These are phyloP conservation scores for Cladophialophora psammophila DNA, from an alignment of 2,329 filamentous ascomycete species.

Conservation along the genomic window DNA sequence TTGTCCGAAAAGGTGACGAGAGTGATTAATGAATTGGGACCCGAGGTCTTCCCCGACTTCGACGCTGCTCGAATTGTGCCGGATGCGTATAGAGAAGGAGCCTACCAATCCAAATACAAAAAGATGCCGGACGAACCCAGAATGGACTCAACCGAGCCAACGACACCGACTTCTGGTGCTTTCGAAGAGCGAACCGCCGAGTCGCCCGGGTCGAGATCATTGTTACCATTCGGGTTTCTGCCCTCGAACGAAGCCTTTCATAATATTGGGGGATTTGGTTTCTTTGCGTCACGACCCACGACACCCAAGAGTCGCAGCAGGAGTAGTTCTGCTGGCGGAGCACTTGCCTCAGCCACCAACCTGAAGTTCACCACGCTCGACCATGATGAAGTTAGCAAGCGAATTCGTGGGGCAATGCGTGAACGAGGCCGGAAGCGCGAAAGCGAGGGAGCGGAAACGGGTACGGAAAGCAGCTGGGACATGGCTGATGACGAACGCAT, in stretches of 20 bases:
- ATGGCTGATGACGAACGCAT: slow-evolving; percentile 38
- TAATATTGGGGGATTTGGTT: slow-evolving; percentile 83
- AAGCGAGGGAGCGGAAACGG: slow-evolving; percentile 37
- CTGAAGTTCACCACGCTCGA: slow-evolving; percentile 74
- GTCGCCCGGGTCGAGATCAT: slow-evolving; percentile 42
- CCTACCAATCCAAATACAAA: slow-evolving; percentile 41
- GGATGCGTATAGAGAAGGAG: slow-evolving; percentile 55
- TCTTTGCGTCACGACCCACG: slow-evolving; percentile 89
- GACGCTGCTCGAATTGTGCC: slow-evolving; percentile 74
- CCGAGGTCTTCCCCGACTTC: slow-evolving; percentile 97
- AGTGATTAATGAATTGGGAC: slow-evolving; percentile 92
- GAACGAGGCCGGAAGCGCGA: slow-evolving; percentile 69
- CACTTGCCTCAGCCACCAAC: slow-evolving; percentile 66
- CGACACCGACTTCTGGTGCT: slow-evolving; percentile 40
- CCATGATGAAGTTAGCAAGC: slow-evolving; percentile 79
- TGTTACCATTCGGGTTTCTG: slow-evolving; percentile 51
- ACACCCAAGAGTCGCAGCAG: slow-evolving; percentile 77
- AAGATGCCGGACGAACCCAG: slow-evolving; percentile 37
- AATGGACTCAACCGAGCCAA: slow-evolving; percentile 46
- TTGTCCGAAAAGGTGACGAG: slow-evolving; percentile 85
- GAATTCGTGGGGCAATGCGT: slow-evolving; percentile 84
- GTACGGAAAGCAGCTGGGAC: slow-evolving; percentile 41
- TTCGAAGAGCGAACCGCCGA: slow-evolving; percentile 41
- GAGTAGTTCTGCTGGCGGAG: slow-evolving; percentile 71
- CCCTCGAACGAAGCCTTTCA: slow-evolving; percentile 93